Conservation (phyloP, 192 early-diverging fungal species). For the Phycomyces nitens region DNA sequence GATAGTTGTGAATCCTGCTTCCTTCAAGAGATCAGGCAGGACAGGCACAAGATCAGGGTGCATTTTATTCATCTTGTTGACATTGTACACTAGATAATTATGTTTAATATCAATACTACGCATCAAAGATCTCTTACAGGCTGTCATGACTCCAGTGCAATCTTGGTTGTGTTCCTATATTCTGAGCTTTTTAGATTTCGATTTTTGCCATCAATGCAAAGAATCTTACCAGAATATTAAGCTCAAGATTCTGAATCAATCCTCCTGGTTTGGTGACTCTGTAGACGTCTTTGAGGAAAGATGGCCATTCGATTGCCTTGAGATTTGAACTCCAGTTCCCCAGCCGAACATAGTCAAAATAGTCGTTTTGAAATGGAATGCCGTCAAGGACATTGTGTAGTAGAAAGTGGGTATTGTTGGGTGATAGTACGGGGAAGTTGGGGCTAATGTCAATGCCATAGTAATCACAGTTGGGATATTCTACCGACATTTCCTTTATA, state of each 20-base stretch:
- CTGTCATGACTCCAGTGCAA: too few species aligned
- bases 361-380: slow-evolving; percentile 2
- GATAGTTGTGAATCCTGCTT: too few species aligned
- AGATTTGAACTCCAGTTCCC: slow-evolving; percentile 14
- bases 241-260: slow-evolving; percentile 7
- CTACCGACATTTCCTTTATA: slow-evolving; percentile 25
- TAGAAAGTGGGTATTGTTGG: slow-evolving; percentile 16
- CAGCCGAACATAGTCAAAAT: slow-evolving; percentile 25
- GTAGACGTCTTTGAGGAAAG: slow-evolving; percentile 5
- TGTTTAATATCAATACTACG: too few species aligned
- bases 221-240: not conserved
- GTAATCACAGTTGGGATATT: slow-evolving; percentile 26
- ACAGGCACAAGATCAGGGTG: too few species aligned
- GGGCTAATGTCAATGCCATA: slow-evolving; percentile 26
- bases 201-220: too few species aligned
- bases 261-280: slow-evolving; percentile 26
- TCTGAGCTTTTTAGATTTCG: too few species aligned
- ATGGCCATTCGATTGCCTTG: slow-evolving; percentile 14
- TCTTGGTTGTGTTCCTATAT: too few species aligned
- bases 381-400: slow-evolving; percentile 19
- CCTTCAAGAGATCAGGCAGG: too few species aligned
- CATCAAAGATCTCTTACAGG: too few species aligned
- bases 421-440: slow-evolving; percentile 15
- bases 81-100: too few species aligned
- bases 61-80: too few species aligned